A percentile compares a stretch with the other conserved stretches of the same genome.
Evolutionary conservation across 2,329 filamentous ascomycete genomes (phyloP).

Genomic region (Fusarium sp.): DNA sequence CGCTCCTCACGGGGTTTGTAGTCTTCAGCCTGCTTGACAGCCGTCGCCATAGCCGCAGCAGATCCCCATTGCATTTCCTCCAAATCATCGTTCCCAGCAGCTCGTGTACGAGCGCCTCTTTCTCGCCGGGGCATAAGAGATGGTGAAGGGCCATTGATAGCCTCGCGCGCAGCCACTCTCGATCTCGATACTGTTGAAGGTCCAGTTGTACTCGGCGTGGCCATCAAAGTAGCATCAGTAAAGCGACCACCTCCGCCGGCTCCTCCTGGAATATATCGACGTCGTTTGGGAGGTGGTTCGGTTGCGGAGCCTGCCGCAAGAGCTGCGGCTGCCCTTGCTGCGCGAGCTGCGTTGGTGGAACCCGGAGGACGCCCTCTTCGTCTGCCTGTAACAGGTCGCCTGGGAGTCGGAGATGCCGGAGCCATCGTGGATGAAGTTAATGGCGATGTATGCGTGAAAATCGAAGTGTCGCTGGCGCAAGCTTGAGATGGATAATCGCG

Average conservation of each 20-base stretch:
- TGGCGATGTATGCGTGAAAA: slow-evolving; percentile 17
- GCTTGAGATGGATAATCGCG: slow-evolving; percentile 39
- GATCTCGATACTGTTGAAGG: slow-evolving; percentile 63
- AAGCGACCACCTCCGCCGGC: slow-evolving; percentile 88
- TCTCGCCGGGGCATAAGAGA: slow-evolving; percentile 66
- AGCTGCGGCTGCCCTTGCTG: slow-evolving; percentile 52
- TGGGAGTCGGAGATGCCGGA: slow-evolving; percentile 53
- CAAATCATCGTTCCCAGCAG: slow-evolving; percentile 62
- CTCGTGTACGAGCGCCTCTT: slow-evolving; percentile 65
- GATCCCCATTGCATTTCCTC: slow-evolving; percentile 81
- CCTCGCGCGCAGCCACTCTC: slow-evolving; percentile 61
- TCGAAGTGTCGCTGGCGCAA: slow-evolving; percentile 32
- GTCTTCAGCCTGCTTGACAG: slow-evolving; percentile 90
- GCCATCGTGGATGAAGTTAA: slow-evolving; percentile 44
- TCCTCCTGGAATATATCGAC: slow-evolving; percentile 86
- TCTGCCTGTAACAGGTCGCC: slow-evolving; percentile 56
- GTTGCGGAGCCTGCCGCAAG: slow-evolving; percentile 51
- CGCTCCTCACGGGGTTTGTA: slow-evolving; percentile 98
- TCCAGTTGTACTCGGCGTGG: slow-evolving; percentile 59
- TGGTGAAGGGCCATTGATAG: slow-evolving; percentile 49
- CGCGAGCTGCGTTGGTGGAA: slow-evolving; percentile 55
- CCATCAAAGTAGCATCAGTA: slow-evolving; percentile 76
- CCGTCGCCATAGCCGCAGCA: slow-evolving; percentile 88
- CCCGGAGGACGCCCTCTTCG: slow-evolving; percentile 61
- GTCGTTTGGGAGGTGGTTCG: slow-evolving; percentile 76